Evolutionary conservation across 495 filamentous ascomycete genomes (phyloP).

Genomic region (Rhypophila decipiens): DNA sequence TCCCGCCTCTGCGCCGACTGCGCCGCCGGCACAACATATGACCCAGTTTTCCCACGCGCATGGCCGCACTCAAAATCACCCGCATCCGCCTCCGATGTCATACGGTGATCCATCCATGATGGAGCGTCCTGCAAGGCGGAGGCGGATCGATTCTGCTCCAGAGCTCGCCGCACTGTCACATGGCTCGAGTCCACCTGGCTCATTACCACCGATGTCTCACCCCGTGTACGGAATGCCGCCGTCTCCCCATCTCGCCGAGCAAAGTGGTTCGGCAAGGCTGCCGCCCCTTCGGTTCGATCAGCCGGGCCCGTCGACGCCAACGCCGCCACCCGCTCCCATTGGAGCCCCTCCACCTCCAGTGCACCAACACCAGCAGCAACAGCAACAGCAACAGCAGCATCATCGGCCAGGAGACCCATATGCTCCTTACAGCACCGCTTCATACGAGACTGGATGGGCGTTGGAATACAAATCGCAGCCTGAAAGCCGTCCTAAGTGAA

Average conservation of each 20-base stretch:
- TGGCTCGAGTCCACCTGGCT: constrained; percentile 20
- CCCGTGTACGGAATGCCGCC: constrained; percentile 27
- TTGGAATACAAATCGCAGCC: constrained; percentile 26
- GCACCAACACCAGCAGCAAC: constrained; percentile 3
- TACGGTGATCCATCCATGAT: constrained; percentile 27
- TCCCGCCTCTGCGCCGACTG: too few species aligned
- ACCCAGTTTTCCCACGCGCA: constrained; percentile 8
- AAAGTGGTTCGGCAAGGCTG: constrained; percentile 31
- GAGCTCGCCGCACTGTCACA: constrained; percentile 32
- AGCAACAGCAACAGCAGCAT: not conserved
- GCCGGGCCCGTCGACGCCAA: constrained; percentile 19
- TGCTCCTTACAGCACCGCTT: constrained; percentile 22
- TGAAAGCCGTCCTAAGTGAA: constrained; percentile 15
- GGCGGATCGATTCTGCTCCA: constrained; percentile 39
- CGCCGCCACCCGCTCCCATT: constrained; percentile 14
- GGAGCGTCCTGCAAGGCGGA: constrained; percentile 38
- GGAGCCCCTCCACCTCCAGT: constrained; percentile 8
- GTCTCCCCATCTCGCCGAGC: constrained; percentile 33
- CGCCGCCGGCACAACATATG: constrained; percentile 13
- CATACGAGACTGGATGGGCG: constrained; percentile 42
- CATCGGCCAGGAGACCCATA: constrained; percentile 17
- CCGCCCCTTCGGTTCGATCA: constrained; percentile 40
- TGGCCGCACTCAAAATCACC: constrained; percentile 9
- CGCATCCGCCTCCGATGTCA: constrained; percentile 17
- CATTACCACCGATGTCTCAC: constrained; percentile 30